Evolutionary conservation across 2,329 filamentous ascomycete genomes (phyloP).

Genomic region (Epichloe festucae): DNA sequence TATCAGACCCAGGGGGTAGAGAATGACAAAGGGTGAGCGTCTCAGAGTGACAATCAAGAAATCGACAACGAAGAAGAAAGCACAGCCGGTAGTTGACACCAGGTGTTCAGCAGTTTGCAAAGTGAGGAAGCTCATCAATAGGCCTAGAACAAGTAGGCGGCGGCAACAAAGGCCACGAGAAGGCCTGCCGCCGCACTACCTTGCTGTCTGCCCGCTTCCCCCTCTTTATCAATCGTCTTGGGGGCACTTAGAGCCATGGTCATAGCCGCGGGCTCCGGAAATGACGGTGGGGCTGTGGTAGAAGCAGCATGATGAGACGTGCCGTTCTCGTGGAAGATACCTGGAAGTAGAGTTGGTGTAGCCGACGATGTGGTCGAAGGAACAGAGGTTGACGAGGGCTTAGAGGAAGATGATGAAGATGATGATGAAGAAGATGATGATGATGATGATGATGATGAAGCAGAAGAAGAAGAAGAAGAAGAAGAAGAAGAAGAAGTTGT

Average conservation of each 20-base stretch:
- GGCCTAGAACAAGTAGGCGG: conserved; percentile 32
- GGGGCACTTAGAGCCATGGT: conserved; percentile 18
- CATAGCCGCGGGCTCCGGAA: conserved; percentile 11
- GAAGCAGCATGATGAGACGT: conserved; percentile 16
- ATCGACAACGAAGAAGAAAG: background rate
- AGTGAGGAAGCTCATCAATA: background rate
- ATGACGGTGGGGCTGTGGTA: background rate
- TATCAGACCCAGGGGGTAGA: background rate
- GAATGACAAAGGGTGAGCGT: background rate
- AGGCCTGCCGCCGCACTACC: conserved; percentile 40
- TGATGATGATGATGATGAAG: background rate
- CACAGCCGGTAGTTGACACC: background rate
- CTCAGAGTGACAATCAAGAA: conserved; percentile 10
- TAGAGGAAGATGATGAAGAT: conserved; percentile 2
- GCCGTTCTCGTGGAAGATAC: conserved; percentile 42
- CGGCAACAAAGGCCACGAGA: conserved; percentile 41
- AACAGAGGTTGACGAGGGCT: conserved; percentile 4
- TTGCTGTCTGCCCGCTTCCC: conserved; percentile 34
- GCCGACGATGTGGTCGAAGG: conserved; percentile 8
- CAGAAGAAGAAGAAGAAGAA: conserved; percentile 2
- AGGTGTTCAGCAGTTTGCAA: background rate
- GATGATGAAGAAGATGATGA: background rate
- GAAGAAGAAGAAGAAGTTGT: background rate
- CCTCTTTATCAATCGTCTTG: conserved; percentile 25
- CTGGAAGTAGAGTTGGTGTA: conserved; percentile 22